phyloP scores from a whole-genome alignment of 768 basidiomycete genomes.

The Lactarius evosmus region DNA sequence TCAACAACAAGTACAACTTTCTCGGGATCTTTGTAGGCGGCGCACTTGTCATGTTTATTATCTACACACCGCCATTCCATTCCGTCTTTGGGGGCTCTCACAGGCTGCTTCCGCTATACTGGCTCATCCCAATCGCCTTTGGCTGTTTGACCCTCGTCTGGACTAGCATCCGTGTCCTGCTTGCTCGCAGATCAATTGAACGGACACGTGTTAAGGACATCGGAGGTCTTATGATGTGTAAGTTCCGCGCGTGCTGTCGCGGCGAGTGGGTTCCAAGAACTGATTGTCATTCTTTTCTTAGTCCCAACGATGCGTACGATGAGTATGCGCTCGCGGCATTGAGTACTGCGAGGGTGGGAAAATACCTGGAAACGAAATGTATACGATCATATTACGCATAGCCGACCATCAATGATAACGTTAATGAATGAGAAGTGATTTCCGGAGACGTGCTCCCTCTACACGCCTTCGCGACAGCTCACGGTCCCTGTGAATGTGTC shows the following conservation, averaged over 20 bases:
- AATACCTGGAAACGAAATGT: background rate
- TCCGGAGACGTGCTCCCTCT: background rate
- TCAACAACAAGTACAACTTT: slow-evolving; percentile 64
- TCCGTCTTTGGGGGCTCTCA: slow-evolving; percentile 63
- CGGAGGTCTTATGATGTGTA: slow-evolving; percentile 69
- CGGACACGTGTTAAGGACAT: slow-evolving; percentile 59
- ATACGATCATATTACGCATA: background rate
- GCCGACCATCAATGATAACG: background rate
- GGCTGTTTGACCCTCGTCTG: slow-evolving; percentile 54
- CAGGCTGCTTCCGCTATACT: slow-evolving; percentile 59
- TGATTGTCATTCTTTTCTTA: slow-evolving; percentile 31
- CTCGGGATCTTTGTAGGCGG: slow-evolving; percentile 59
- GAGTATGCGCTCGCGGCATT: slow-evolving; percentile 31
- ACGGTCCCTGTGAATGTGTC: background rate
- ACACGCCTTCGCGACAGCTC: background rate
- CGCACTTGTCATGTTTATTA: slow-evolving; percentile 61
- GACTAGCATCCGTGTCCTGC: slow-evolving; percentile 56
- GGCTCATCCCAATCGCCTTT: slow-evolving; percentile 63
- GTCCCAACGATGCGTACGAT: slow-evolving; percentile 46
- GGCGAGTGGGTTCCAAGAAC: background rate
- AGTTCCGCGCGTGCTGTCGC: slow-evolving; percentile 32
- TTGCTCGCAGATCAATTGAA: slow-evolving; percentile 55
- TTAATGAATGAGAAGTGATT: slow-evolving; percentile 9
- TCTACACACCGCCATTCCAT: slow-evolving; percentile 67
- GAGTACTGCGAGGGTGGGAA: background rate